Evolutionary conservation across 2,329 filamentous ascomycete species (phyloP).

Genomic region (Pseudogymnoascus sp.): DNA sequence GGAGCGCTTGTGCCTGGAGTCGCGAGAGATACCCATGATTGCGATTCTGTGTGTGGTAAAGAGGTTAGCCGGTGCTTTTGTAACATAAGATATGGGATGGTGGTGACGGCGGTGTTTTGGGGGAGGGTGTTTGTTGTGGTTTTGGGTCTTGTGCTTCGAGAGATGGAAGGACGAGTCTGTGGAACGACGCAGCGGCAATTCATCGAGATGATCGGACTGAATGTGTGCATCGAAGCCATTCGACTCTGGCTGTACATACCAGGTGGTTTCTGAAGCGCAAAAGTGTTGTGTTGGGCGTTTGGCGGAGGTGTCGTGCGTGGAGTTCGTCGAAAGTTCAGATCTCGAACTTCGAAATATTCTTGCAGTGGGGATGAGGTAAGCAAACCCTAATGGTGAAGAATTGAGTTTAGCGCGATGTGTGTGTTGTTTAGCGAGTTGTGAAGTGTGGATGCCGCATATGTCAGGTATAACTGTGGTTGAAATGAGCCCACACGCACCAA

Average conservation of each 20-base stretch:
- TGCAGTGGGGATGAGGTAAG: conserved; percentile 9
- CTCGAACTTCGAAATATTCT: conserved; percentile 10
- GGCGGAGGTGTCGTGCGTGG: conserved; percentile 10
- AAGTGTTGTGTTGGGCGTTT: conserved; percentile 9
- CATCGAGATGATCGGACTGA: neutral
- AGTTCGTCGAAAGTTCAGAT: conserved; percentile 4
- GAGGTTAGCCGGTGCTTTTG: conserved; percentile 22
- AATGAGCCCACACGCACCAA: neutral
- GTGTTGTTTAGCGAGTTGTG: neutral
- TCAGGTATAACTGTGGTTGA: neutral
- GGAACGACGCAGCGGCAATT: neutral
- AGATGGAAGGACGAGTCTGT: neutral
- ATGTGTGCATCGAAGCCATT: conserved; percentile 4
- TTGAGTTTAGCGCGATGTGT: neutral
- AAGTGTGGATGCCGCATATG: neutral
- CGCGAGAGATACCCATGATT: conserved; percentile 99
- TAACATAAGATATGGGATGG: neutral
- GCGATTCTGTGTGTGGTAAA: conserved; percentile 50
- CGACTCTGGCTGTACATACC: conserved; percentile 10
- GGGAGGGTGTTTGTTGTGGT: neutral
- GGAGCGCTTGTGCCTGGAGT: conserved; percentile 99
- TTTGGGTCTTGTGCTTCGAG: neutral
- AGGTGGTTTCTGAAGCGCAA: conserved; percentile 11
- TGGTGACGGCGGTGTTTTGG: neutral
- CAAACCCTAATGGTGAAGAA: conserved; percentile 2